Evolutionary conservation across 164 flowering plant genomes (phyloP).

Genomic region (Vitis labrusca): DNA sequence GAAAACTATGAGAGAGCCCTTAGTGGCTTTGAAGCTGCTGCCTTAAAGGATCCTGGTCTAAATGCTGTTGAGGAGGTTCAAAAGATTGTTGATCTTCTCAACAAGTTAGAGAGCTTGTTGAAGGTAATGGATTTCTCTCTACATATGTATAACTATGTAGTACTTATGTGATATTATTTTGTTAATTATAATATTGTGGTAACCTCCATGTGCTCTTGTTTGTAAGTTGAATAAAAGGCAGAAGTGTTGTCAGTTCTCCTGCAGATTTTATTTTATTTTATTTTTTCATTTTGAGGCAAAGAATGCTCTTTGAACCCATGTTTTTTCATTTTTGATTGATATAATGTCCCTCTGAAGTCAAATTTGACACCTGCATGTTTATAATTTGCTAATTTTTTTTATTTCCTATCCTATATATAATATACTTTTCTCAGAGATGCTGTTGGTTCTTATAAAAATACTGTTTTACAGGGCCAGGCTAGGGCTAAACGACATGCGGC

Average conservation of each 20-base stretch:
- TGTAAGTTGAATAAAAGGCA: too few relatives aligned
- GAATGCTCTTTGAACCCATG: too few relatives aligned
- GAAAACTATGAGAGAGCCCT: slow-evolving; percentile 94
- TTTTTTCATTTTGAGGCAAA: neutral
- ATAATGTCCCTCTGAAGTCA: too few relatives aligned
- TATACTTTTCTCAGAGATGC: neutral
- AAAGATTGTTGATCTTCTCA: slow-evolving; percentile 71
- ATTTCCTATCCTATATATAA: neutral
- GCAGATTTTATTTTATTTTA: neutral
- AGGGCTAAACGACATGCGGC: slow-evolving; percentile 58
- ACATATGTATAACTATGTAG: neutral
- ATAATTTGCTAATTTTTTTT: too few relatives aligned
- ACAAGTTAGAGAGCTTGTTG: slow-evolving; percentile 55
- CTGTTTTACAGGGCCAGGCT: slow-evolving; percentile 45
- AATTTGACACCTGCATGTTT: too few relatives aligned
- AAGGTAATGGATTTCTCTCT: slow-evolving; percentile 33
- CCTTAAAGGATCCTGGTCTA: slow-evolving; percentile 81
- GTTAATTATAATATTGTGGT: too few relatives aligned
- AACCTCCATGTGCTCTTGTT: too few relatives aligned
- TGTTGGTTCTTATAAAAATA: slow-evolving; percentile 2
- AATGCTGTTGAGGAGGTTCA: slow-evolving; percentile 70
- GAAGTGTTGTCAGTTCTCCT: too few relatives aligned
- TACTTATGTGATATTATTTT: too few relatives aligned
- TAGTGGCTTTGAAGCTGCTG: slow-evolving; percentile 92
- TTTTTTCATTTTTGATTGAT: too few relatives aligned